Base-by-base conservation (phyloP, 2,329 filamentous ascomycete genomes). In the Cytospora schulzeri region DNA sequence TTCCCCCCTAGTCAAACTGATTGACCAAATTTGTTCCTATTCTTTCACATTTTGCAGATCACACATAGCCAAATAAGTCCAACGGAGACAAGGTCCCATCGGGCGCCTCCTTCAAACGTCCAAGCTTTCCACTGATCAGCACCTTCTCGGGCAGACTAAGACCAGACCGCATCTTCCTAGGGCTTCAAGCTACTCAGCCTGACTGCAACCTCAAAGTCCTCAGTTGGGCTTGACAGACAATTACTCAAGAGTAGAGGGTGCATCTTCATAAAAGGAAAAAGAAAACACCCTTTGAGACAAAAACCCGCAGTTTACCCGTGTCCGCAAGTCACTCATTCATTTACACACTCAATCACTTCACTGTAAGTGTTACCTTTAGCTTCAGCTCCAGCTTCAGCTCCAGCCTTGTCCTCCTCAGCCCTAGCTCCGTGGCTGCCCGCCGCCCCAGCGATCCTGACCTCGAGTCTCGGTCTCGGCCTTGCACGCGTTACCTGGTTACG, bases 401-500 rank as follows among this genome's bases (percentile, higher is more conserved):
- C 33, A 35, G 33, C 33, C 33, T 35, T 35, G 33, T 35, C 33
- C 4, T 48, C 22, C 4, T 48, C 22, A 24, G 45, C 22, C 45
- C 22, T 14, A 48, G 45, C 45, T 24, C n/a, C 41, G 6, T 12
- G 12, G 22, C 45, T 48, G 45, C 45, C 17, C 5, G 11, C 45
- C 45, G 38, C 45, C 19, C 41, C 11, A 45, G 41, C 19, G 22
- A 45, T 45, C 41, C 41, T 45, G 41, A 22, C 41, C 41, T 45
- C 41, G 19, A 45, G 19, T 19, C 17, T n/a, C 11, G 41, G 41
- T 45, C 41, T 48, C 11, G 45, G 45, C 41, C 52, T 28, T 28
- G 31, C 51, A 12, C 24, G 4, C 54, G 26, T 50, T 35, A 26
- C 59, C 17, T 19, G 51, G 59, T 50, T 62, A 62, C 59, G 59